Conservation (phyloP, 2,329 filamentous ascomycete genomes). For the Parasarocladium wereldwijsianum region DNA sequence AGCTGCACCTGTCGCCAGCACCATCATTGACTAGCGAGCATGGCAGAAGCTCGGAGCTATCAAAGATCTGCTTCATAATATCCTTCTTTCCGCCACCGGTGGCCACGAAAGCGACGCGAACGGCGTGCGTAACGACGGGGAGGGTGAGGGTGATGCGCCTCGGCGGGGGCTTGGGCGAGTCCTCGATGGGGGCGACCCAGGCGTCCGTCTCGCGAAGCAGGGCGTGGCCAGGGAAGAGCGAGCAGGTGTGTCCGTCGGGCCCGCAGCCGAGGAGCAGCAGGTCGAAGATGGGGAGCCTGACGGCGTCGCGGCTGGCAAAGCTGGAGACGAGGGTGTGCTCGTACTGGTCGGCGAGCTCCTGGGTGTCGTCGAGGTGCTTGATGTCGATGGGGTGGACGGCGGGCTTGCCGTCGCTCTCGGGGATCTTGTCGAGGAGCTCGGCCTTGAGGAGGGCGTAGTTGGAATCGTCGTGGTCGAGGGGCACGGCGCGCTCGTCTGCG, state of each 20-base stretch:
- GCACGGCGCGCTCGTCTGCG: slow-evolving; percentile 90
- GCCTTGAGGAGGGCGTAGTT: slow-evolving; percentile 83
- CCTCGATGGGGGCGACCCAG: slow-evolving; percentile 84
- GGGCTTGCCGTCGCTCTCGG: slow-evolving; percentile 47
- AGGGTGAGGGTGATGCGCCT: slow-evolving; percentile 84
- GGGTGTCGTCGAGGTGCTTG: slow-evolving; percentile 52
- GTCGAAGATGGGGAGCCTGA: slow-evolving; percentile 91
- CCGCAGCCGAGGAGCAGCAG: slow-evolving; percentile 86
- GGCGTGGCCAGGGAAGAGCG: slow-evolving; percentile 79
- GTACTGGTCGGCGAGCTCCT: slow-evolving; percentile 89
- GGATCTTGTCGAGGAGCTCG: slow-evolving; percentile 81
- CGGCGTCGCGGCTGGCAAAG: slow-evolving; percentile 85
- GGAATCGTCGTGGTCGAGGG: slow-evolving; percentile 82
- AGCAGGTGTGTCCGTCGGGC: slow-evolving; percentile 94
- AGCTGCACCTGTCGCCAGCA: slow-evolving; percentile 74
- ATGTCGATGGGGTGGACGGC: slow-evolving; percentile 66
- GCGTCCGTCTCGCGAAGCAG: slow-evolving; percentile 75
- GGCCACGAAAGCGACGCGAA: slow-evolving; percentile 81
- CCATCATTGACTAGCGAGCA: slow-evolving; percentile 79
- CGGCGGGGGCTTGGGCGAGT: slow-evolving; percentile 89
- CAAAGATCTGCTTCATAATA: slow-evolving; percentile 84
- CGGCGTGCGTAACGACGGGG: slow-evolving; percentile 75
- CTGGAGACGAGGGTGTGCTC: slow-evolving; percentile 72
- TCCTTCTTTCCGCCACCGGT: slow-evolving; percentile 84
- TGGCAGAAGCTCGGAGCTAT: slow-evolving; percentile 62